Base-by-base conservation (phyloP, 2,329 filamentous ascomycete species). In the Diaporthe humulicola region DNA sequence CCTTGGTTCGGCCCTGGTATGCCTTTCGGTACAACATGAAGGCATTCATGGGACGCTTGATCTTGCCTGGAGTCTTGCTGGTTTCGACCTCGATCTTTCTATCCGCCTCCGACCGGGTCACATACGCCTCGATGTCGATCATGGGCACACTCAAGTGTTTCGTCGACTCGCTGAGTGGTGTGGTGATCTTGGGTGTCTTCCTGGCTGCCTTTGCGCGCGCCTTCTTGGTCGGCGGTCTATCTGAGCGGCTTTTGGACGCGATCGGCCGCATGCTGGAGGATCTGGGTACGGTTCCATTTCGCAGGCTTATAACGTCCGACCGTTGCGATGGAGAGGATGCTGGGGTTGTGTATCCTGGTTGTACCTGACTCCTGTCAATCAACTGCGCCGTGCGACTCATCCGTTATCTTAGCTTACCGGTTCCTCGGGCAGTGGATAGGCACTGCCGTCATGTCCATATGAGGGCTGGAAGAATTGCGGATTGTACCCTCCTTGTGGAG, bases 1-100 rank as follows among this genome's bases (percentile, higher is more conserved):
- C 88, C 84, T 98, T 98, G 75, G 94, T 95, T 42, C 95, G 89
- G 76, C 97, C 94, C 75, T 97, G 94, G 81, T 95, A 98, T 9
- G 95, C 95, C 78, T 97, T 98, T 56, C 97, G 93, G 83, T 99
- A 99, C 69, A 99, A 88, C 93, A 99, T 98, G 86, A 98, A 99
- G 0, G 95, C 96, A 83, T 99, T 99, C 93, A 98, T 98, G 3
- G 97, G 96, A 40, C 97, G 90, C 80, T 96, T 95, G 78, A 98
- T 90, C 82, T 96, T 95, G 36, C 94, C 94, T 2, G 87, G 87
- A 48, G 91, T 86, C 79, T 92, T 95, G 74, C 91, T 90, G 79
- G 90, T 89, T 57, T 91, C 89, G 14, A 93, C 91, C 82, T 98
- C 95, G 72, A 87, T 85, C 66, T 87, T 87, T 73, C 96, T 90